phyloP scores from a whole-genome alignment of 495 filamentous ascomycete genomes.

The Neurospora tetrasperma region DNA sequence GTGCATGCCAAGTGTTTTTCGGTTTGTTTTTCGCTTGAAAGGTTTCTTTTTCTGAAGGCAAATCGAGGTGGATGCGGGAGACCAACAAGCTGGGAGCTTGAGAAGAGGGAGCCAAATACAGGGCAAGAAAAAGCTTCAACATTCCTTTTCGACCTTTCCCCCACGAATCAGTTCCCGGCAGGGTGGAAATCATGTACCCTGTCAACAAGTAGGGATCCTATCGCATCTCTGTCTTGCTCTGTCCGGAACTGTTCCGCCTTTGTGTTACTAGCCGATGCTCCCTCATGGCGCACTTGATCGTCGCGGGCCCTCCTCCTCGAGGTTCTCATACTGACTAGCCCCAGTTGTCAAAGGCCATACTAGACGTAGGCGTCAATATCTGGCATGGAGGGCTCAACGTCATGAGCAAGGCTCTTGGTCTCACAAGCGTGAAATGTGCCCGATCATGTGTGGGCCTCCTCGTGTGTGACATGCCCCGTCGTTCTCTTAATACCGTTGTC shows the following conservation, averaged over 20 bases:
- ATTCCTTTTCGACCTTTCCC: neutral
- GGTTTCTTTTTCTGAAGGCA: neutral
- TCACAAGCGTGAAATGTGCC: neutral
- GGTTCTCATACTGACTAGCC: neutral
- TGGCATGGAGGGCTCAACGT: neutral
- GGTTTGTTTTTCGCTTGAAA: neutral
- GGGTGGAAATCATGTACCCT: neutral
- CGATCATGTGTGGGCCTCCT: neutral
- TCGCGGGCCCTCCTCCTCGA: neutral
- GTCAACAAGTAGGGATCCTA: neutral
- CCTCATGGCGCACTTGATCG: neutral
- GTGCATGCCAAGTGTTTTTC: neutral
- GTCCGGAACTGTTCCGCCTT: neutral
- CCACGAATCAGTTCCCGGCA: neutral
- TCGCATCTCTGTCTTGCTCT: neutral
- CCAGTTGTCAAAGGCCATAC: neutral
- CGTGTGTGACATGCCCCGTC: neutral
- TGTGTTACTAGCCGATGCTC: neutral
- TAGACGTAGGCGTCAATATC: neutral
- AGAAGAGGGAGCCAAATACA: neutral
- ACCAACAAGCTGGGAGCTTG: neutral
- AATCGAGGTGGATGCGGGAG: neutral
- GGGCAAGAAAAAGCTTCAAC: neutral
- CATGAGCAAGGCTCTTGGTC: neutral
- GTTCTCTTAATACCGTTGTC: conserved; percentile 4